These are phyloP conservation scores for Boletus rubescentipes DNA, from an alignment of 768 basidiomycete genomes.

Conservation along the genomic window DNA sequence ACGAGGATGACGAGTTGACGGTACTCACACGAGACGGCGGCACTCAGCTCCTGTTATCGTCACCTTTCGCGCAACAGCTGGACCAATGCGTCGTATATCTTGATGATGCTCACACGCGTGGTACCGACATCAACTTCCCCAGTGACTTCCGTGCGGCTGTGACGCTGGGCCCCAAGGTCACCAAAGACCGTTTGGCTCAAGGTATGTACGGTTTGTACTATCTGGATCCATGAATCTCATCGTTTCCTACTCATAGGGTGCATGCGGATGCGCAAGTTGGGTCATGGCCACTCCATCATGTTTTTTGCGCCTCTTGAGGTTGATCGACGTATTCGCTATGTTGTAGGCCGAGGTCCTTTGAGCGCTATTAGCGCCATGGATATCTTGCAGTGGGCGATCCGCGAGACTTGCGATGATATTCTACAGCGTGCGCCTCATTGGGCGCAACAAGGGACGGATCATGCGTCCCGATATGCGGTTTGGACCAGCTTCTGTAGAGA, in stretches of 20 bases:
- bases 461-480: conserved; percentile 4
- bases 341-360: too few relatives aligned
- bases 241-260: conserved; percentile 38
- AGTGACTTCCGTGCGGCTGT: conserved; percentile 6
- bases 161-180: conserved; percentile 8
- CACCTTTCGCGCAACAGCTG: conserved; percentile 32
- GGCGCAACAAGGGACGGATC: too few relatives aligned
- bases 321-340: conserved; percentile 33
- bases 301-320: conserved; percentile 31
- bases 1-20: conserved; percentile 31
- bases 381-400: too few relatives aligned
- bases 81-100: conserved; percentile 26
- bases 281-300: conserved; percentile 44
- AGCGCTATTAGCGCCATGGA: too few relatives aligned
- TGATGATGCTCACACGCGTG: conserved; percentile 13
- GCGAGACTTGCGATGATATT: conserved; percentile 39
- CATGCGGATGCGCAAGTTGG: conserved; percentile 54
- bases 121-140: conserved; percentile 14
- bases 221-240: not conserved
- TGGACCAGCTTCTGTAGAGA: conserved; percentile 17
- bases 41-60: conserved; percentile 28
- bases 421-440: too few relatives aligned
- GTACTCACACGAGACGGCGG: conserved; percentile 31
- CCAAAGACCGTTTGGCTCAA: conserved; percentile 13
- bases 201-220: not conserved